Evolutionary conservation across 805 yeast genomes (phyloP), one percentile per base, ranked within the genome.

Genomic region (Ogataea ramenticola): DNA sequence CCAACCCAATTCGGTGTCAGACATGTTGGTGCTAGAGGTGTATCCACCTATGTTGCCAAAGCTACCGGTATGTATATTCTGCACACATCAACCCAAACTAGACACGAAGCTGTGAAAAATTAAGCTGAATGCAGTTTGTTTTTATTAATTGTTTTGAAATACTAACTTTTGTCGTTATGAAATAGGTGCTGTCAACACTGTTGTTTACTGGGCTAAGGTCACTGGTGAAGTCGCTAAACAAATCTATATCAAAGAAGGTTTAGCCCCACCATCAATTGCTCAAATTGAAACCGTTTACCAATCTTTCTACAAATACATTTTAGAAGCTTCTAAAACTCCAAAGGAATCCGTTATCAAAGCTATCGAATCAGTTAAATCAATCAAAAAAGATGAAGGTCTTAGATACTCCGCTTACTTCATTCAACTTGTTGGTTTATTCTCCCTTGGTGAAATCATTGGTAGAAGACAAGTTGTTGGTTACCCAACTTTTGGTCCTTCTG

Each of bases 391-490:
- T 54, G 73, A 74, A 58, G 73, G 69, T 52, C 66, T 79, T 56
- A 80, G 77, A 68, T 85, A 75, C 64, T 82, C 83, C 56, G 82
- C 90, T 33, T 80, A 79, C 68, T 81, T 80, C 54, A 69, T 89
- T 54, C 99, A 93, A 71, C 69, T 91, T 44, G 72, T 86, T 53
- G 99, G 97, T 51, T 76, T 90, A 64, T 93, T 89, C 70, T 80
- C 97, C 24, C 74, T 91, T 39, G 99, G 99, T 64, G 99, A 93
- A 76, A 80, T 90, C 55, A 75, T 93, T 60, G 99, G 99, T 61
- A 88, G 98, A 76, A 85, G 98, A 75, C 80, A 86, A 60, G 57
- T 93, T 48, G 86, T 89, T 60, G 96, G 97, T 55, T 91, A 93
- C 75, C 86, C 86, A 60, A 59, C 74, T 16, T 74, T 67, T 54